Evolutionary conservation across 345 rosid genomes (phyloP), one percentile per base, ranked within the genome.

Genomic region (Orychophragmus violaceus): DNA sequence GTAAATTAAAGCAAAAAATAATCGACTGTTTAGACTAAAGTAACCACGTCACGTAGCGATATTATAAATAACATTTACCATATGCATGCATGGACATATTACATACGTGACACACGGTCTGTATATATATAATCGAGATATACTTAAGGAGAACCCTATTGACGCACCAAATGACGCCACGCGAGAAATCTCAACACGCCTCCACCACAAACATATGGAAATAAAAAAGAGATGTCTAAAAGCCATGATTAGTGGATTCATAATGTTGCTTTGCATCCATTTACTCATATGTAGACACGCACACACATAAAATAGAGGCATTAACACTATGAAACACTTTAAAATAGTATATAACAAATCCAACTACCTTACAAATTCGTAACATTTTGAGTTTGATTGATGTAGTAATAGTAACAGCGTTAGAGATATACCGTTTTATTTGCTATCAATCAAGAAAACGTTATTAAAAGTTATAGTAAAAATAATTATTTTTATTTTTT

Each of bases 161-260:
- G 75, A 71, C 64, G 58, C 41, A 33, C 29, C n/a, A 54, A 56
- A 63, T 71, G 76, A 71, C 65, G 59, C 14, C 27, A 55, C 51
- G 14, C 25, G 32, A 35, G 45, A 45, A 64, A 55, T 63, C 70
- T 71, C 69, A 63, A 56, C 52, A 35, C 56, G 56, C 33, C 50
- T 64, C 59, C 76, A 71, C 76, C 64, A 71, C 59, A 48, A 57
- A 33, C 64, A 46, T 13, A 54, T 41, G 29, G 9, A 59, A 27
- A 21, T 22, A 1, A 54, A 52, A 53, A 64, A 56, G 3, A 46
- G 5, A 56, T 39, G 10, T 17, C 17, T 35, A 37, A 27, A 57
- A 64, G 65, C 60, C 66, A 64, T 29, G 48, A 46, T 64, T 64
- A 64, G 70, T 72, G 70, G 70, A 29, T 21, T 35, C 27, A 2